phyloP scores from a whole-genome alignment of 768 basidiomycete genomes.

The Cubamyces sp. region DNA sequence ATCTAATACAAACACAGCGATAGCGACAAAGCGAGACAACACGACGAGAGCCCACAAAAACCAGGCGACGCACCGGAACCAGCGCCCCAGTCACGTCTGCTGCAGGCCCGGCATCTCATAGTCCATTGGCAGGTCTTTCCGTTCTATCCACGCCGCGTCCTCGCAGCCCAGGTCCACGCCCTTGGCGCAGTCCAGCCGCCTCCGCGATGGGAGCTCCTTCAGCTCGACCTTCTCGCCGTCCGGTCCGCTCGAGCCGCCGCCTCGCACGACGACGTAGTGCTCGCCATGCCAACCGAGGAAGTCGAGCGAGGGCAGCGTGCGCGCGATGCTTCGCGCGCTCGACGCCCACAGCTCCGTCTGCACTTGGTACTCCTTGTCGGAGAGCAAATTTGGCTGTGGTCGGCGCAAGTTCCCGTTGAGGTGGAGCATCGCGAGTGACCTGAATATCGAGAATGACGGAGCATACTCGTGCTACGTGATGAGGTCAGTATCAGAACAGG shows the following conservation, averaged over 20 bases:
- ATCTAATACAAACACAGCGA: not conserved
- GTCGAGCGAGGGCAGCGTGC: slow-evolving; percentile 54
- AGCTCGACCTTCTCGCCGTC: slow-evolving; percentile 43
- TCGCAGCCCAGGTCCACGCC: slow-evolving; percentile 67
- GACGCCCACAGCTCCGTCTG: slow-evolving; percentile 62
- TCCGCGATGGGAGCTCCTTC: slow-evolving; percentile 61
- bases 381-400: slow-evolving; percentile 59
- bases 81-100: slow-evolving; percentile 18
- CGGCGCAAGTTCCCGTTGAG: slow-evolving; percentile 52
- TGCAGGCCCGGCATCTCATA: slow-evolving; percentile 64
- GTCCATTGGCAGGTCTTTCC: slow-evolving; percentile 78
- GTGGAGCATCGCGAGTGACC: slow-evolving; percentile 61
- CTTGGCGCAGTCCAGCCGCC: slow-evolving; percentile 64
- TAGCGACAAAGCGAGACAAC: slow-evolving; percentile 5
- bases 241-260: slow-evolving; percentile 15
- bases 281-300: slow-evolving; percentile 78
- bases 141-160: slow-evolving; percentile 67
- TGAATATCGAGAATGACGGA: slow-evolving; percentile 48
- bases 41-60: not conserved
- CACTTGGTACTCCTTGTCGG: slow-evolving; percentile 59
- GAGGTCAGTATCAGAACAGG: not conserved
- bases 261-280: slow-evolving; percentile 65
- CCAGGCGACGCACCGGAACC: too few species aligned
- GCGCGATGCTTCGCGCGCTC: slow-evolving; percentile 54
- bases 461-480: slow-evolving; percentile 56